Conservation (phyloP, 1,284 basidiomycete species). For the Ceratobasidium sp. region DNA sequence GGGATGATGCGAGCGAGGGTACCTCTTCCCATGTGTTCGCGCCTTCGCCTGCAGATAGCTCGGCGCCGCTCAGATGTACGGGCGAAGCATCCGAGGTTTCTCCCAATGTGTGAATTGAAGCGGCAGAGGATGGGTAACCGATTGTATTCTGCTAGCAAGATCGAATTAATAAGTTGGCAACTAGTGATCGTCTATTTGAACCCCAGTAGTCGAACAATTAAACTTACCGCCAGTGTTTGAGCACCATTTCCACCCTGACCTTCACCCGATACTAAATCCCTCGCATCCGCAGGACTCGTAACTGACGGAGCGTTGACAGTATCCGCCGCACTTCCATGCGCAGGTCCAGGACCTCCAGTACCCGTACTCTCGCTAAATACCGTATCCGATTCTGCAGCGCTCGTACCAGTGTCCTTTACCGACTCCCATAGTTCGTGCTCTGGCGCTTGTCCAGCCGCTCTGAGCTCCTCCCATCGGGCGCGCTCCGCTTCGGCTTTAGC, state of each 20-base stretch:
- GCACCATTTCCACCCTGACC: slow-evolving; percentile 57
- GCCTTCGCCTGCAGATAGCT: slow-evolving; percentile 41
- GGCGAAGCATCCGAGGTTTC: slow-evolving; percentile 41
- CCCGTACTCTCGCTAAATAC: slow-evolving; percentile 34
- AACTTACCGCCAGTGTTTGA: slow-evolving; percentile 54
- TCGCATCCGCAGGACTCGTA: slow-evolving; percentile 62
- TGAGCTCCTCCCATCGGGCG: slow-evolving; percentile 72
- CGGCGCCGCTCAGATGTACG: slow-evolving; percentile 39
- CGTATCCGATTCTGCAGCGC: slow-evolving; percentile 17
- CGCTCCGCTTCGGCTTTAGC: slow-evolving; percentile 81
- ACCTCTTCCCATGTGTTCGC: slow-evolving; percentile 50
- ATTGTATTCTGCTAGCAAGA: slow-evolving; percentile 30
- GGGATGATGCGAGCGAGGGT: slow-evolving; percentile 55
- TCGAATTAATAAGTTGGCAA: background rate
- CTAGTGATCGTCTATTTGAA: background rate
- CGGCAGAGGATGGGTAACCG: slow-evolving; percentile 40
- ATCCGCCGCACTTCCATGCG: slow-evolving; percentile 33
- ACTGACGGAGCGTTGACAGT: slow-evolving; percentile 54
- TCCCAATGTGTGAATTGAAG: slow-evolving; percentile 36
- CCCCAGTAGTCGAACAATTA: background rate
- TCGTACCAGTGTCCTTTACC: slow-evolving; percentile 48
- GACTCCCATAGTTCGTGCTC: slow-evolving; percentile 51
- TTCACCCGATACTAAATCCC: slow-evolving; percentile 65
- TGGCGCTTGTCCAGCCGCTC: slow-evolving; percentile 51
- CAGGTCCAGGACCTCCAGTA: slow-evolving; percentile 21